Conservation (phyloP, 768 basidiomycete genomes). For the Kwoniella heveanensis region DNA sequence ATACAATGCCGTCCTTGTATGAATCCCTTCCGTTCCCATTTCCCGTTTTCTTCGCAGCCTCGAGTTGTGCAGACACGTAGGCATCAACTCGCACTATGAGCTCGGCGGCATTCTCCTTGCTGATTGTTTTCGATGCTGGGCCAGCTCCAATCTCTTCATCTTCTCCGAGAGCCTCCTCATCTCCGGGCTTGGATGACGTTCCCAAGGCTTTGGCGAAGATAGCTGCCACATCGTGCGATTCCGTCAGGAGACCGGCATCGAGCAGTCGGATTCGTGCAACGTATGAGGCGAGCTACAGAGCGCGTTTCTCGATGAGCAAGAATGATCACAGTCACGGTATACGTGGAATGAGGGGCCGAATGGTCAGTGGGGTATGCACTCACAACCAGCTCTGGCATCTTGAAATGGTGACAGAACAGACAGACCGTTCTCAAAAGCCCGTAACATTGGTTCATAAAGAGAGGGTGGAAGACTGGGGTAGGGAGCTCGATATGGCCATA, state of each 20-base stretch:
- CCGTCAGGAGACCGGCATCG: slow-evolving; percentile 83
- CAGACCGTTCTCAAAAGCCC: slow-evolving; percentile 83
- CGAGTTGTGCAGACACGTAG: slow-evolving; percentile 38
- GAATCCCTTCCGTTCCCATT: slow-evolving; percentile 66
- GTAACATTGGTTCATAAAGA: slow-evolving; percentile 91
- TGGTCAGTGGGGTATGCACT: slow-evolving; percentile 17
- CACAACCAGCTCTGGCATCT: slow-evolving; percentile 73
- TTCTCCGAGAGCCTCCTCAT: slow-evolving; percentile 59
- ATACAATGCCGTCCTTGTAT: slow-evolving; percentile 86
- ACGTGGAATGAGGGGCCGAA: neutral
- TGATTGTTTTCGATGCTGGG: slow-evolving; percentile 24
- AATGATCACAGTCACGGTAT: neutral
- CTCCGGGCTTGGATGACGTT: slow-evolving; percentile 32
- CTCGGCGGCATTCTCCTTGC: slow-evolving; percentile 47
- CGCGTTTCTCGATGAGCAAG: slow-evolving; percentile 3
- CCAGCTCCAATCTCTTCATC: slow-evolving; percentile 53
- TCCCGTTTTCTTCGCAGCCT: slow-evolving; percentile 56
- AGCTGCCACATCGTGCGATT: slow-evolving; percentile 74
- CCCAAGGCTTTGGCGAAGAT: slow-evolving; percentile 59
- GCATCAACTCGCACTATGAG: slow-evolving; percentile 48
- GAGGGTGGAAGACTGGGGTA: slow-evolving; percentile 89
- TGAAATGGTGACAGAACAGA: slow-evolving; percentile 92
- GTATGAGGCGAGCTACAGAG: slow-evolving; percentile 72
- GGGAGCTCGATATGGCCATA: slow-evolving; percentile 98
- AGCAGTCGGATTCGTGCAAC: slow-evolving; percentile 81